phyloP scores from a whole-genome alignment of 2,329 filamentous ascomycete species.

The Arthrobotrys entomopaga region DNA sequence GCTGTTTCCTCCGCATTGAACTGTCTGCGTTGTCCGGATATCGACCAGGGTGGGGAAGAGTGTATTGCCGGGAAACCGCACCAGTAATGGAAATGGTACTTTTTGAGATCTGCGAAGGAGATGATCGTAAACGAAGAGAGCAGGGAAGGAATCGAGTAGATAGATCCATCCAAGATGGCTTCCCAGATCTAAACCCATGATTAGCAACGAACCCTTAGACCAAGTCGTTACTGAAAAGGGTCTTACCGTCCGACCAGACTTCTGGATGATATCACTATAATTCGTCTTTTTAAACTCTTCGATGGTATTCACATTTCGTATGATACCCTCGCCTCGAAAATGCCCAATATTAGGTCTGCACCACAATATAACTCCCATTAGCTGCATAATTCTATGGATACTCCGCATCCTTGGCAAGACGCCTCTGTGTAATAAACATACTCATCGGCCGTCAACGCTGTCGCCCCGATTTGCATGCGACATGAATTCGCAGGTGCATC shows the following conservation, averaged over 20 bases:
- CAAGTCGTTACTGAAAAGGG: not conserved
- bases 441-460: slow-evolving; percentile 84
- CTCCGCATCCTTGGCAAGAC: too few relatives aligned
- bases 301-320: slow-evolving; percentile 95
- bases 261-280: slow-evolving; percentile 79
- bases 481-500: slow-evolving; percentile 80
- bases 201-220: slow-evolving; percentile 57
- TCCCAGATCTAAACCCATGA: slow-evolving; percentile 84
- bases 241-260: slow-evolving; percentile 79
- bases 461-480: slow-evolving; percentile 89
- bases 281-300: slow-evolving; percentile 90
- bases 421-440: slow-evolving; percentile 65
- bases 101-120: slow-evolving; percentile 95
- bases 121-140: slow-evolving; percentile 88
- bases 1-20: slow-evolving; percentile 77
- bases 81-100: slow-evolving; percentile 98
- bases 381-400: slow-evolving; percentile 22
- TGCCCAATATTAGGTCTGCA: slow-evolving; percentile 55
- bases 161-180: slow-evolving; percentile 93
- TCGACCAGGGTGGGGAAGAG: slow-evolving; percentile 84
- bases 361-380: slow-evolving; percentile 10
- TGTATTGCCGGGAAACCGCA: slow-evolving; percentile 95
- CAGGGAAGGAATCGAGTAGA: slow-evolving; percentile 92
- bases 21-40: slow-evolving; percentile 67
- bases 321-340: slow-evolving; percentile 84